These are phyloP conservation scores for Populus alba DNA, from an alignment of 345 rosid genomes.

Conservation along the genomic window DNA sequence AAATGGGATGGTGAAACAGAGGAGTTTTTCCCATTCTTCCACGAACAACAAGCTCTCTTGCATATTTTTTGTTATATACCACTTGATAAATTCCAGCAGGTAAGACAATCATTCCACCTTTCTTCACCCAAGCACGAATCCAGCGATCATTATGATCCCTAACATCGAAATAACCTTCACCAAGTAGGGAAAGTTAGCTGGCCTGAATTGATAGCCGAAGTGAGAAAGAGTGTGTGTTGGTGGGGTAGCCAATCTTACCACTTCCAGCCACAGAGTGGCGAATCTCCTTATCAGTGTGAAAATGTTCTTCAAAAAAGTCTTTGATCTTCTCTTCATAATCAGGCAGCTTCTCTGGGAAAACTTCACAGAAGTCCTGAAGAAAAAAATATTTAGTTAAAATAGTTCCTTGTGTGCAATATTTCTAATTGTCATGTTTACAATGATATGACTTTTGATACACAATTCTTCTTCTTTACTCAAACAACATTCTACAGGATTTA, in stretches of 20 bases:
- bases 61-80: conserved; percentile 29
- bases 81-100: conserved; percentile 78
- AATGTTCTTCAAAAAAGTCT: conserved; percentile 84
- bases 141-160: conserved; percentile 67
- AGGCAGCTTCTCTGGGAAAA: conserved; percentile 83
- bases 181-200: not conserved
- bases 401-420: not conserved
- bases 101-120: conserved; percentile 79
- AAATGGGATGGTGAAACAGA: not conserved
- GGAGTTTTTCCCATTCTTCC: not conserved
- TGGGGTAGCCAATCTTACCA: conserved; percentile 39
- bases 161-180: conserved; percentile 81
- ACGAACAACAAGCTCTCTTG: not conserved
- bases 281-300: conserved; percentile 98
- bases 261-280: conserved; percentile 89
- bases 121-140: conserved; percentile 88
- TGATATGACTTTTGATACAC: not conserved
- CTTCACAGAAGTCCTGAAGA: conserved; percentile 74
- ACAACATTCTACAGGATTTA: not conserved
- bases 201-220: not conserved
- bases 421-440: not conserved
- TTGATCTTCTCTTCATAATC: conserved; percentile 87
- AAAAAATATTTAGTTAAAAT: not conserved
- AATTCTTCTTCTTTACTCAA: not conserved
- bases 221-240: not conserved